Evolutionary conservation across 2,329 filamentous ascomycete species (phyloP), one percentile per base, ranked within the genome.

Genomic region (Botryotinia narcissicola): DNA sequence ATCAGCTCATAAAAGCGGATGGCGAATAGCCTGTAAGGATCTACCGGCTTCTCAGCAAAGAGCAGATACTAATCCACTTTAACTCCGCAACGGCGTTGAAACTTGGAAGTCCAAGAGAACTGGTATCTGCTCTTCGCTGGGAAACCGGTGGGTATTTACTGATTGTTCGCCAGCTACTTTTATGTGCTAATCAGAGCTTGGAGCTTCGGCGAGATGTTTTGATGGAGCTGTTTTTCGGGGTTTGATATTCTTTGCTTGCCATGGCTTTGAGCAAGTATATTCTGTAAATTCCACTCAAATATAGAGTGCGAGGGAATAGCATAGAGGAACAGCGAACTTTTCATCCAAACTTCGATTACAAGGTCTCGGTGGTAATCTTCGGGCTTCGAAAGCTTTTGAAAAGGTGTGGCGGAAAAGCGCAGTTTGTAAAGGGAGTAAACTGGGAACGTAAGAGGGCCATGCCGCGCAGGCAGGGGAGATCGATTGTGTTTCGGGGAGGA

Each of bases 331-430:
- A 51, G 5, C 22, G 5, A 22, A 51, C 2, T 14, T 1, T 3
- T 1, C 10, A 14, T 51, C 48, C 4, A n/a, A n/a, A 51, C 10
- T 51, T 29, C n/a, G 6, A 54, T 29, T 29, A 3, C 6, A 54
- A 29, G 51, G 5, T 29, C 90, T 97, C 73, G 96, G 96, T 79
- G 95, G 96, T 79, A 94, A 93, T 77, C 86, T 44, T 44, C 18
- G 44, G 44, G 18, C 44, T 46, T 20, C 1, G 8, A 46, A 85
- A 99, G 99, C 83, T 89, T 99, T 46, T 92, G 99, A 81, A 99
- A 98, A 87, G 90, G 96, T 99, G 96, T 83, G 96, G 98, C 84
- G 94, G 98, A 99, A 86, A 94, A 79, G 96, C 96, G 77, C 96
- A 94, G 93, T 81, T 86, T 98, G 63, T 93, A 94, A 35, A 87